Base-by-base conservation (phyloP, 345 rosid species). In the Brassica nigra region DNA sequence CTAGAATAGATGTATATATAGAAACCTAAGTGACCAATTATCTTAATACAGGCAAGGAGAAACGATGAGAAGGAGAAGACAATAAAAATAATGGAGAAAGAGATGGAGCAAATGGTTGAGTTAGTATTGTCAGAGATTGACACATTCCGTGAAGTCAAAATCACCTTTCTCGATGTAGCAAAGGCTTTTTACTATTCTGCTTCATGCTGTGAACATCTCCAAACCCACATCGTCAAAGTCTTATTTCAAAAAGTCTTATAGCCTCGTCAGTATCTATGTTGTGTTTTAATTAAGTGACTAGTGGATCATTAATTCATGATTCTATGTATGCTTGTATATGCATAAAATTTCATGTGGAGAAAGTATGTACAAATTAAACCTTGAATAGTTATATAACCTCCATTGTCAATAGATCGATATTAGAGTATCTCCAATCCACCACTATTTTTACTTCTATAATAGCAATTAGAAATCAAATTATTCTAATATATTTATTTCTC, bases 71-170 rank as follows among this genome's bases (percentile, higher is more conserved):
- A 68, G 42, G 70, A 81, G 77, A 70, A 84, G 74, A 57, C 80
- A 78, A 33, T 52, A 74, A 61, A 14, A 67, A 76, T 27, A 66
- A 71, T 71, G 75, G 95, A 91, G 78, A 61, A 74, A 5, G 86
- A 78, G 62, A 91, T 93, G 99, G 88, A 86, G 88, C 74, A 89
- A 66, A 86, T 95, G 68, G 90, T 81, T 62, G 86, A 86, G 70
- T 61, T 86, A 73, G 92, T 85, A 30, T 55, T 89, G 69, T 75
- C 76, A 16, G 65, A 76, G 2, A 68, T 62, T 14, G 58, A 71
- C 54, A 66, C 54, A 66, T 23, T 37, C 18, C 83, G 76, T 81
- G 76, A 81, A 42, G 70, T 87, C 72, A 93, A 88, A 78, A 80
- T 86, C 6, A 85, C 87, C 18, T 90, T 88, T 77, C 85, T 95